These are phyloP conservation scores for Actinomortierella ambigua DNA, from an alignment of 371 early-diverging fungal species.

Conservation along the genomic window DNA sequence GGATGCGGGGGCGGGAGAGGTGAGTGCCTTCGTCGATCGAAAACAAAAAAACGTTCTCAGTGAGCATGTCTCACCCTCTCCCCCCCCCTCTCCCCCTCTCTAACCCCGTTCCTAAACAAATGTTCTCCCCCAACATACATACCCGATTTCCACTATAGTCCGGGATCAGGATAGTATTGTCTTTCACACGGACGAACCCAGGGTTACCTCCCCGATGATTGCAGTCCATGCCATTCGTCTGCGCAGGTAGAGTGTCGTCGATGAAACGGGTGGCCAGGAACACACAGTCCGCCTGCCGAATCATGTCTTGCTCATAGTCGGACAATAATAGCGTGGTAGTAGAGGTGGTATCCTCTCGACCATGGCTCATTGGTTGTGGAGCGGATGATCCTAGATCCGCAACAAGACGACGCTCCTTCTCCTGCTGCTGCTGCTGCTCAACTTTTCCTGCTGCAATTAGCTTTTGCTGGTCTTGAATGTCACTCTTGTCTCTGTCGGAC, in stretches of 20 bases:
- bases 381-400: too few relatives aligned
- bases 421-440: background rate
- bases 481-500: background rate
- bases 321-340: slow-evolving; percentile 1
- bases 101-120: too few relatives aligned
- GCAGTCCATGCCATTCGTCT: slow-evolving; percentile 45
- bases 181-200: slow-evolving; percentile 20
- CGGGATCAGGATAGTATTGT: slow-evolving; percentile 20
- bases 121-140: too few relatives aligned
- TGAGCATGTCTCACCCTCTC: background rate
- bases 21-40: too few relatives aligned
- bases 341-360: background rate
- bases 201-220: slow-evolving; percentile 44
- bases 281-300: slow-evolving; percentile 30
- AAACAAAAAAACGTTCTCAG: background rate
- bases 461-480: background rate
- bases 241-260: slow-evolving; percentile 30
- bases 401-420: too few relatives aligned
- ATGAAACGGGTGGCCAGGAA: slow-evolving; percentile 31
- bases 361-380: too few relatives aligned
- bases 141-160: slow-evolving; percentile 44
- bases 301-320: slow-evolving; percentile 11
- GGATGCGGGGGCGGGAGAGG: too few relatives aligned
- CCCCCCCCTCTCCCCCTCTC: too few relatives aligned
- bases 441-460: too few relatives aligned